Base-by-base conservation (phyloP, 129 eudicot genomes). In the Rutidosis leptorrhynchoides region DNA sequence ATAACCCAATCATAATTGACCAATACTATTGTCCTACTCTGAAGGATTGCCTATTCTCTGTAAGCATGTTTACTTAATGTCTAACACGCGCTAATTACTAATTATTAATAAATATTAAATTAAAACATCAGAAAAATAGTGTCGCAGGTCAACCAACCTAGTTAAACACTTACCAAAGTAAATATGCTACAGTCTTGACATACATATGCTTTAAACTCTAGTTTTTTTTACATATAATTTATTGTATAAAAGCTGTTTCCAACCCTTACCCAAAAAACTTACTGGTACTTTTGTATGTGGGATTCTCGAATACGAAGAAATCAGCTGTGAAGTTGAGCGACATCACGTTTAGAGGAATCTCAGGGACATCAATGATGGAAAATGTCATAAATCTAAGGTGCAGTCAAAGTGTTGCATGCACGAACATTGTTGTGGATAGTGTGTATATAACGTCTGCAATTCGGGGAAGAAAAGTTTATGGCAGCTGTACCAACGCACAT, bases 1-100 rank as follows among this genome's bases (percentile, higher is more conserved):
- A 79, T 20, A 83, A 87, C 43, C 90, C 95, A 1, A 76, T 87
- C 52, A 74, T 81, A 70, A 87, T 87, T 54, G 95, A 87, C 45
- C 95, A 87, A 78, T 81, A 72, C 78, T 87, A 83, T 3, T 87
- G 90, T 57, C 95, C 95, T 6, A 56, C 49, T 55, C 70, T 6
- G 42, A 69, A 43, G 6, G 63, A 68, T 57, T 87, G 95, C 80
- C 45, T 51, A 74, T 71, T 62, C 67, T 26, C 62, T 6, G 95
- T 79, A 77, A 78, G 87, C 54, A 25, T 48, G 46, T 14, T 3
- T 17, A 32, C 14, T 15, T 64, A 17, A 59, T 43, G 53, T 63
- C 64, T 27, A 10, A 45, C 16, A 26, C 9, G 20, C 25, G 19
- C 14, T n/a, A n/a, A n/a, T n/a, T n/a, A n/a, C 21, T 25, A 56